These are phyloP conservation scores for Fusarium duplospermum DNA, from an alignment of 2,329 filamentous ascomycete genomes.

Conservation along the genomic window DNA sequence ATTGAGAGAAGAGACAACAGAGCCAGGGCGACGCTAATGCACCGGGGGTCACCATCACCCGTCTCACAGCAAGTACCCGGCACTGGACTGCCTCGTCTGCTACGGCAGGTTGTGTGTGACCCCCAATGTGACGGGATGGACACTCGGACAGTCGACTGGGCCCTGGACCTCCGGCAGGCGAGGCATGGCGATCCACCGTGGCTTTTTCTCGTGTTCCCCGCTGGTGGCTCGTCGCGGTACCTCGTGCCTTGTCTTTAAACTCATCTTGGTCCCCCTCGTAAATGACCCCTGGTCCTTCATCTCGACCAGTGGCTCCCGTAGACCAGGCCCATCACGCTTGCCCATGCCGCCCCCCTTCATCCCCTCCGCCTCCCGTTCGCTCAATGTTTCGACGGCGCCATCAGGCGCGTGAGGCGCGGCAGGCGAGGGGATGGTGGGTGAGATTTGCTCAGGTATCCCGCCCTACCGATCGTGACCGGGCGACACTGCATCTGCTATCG, in stretches of 20 bases:
- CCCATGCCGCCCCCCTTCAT: constrained; percentile 3
- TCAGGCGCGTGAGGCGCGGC: constrained; percentile 41
- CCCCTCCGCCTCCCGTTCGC: constrained; percentile 8
- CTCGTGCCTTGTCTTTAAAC: constrained; percentile 13
- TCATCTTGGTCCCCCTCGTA: constrained; percentile 14
- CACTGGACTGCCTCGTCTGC: constrained; percentile 25
- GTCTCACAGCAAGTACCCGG: constrained; percentile 38
- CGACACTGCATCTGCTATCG: constrained; percentile 30
- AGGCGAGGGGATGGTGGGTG: constrained; percentile 37
- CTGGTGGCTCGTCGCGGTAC: background rate
- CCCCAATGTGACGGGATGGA: constrained; percentile 14
- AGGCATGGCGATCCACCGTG: constrained; percentile 7
- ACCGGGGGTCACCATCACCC: constrained; percentile 17
- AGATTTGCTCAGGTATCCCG: constrained; percentile 39
- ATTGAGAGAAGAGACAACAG: constrained; percentile 46
- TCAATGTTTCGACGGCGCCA: constrained; percentile 23
- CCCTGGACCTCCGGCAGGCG: constrained; percentile 12
- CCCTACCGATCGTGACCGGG: constrained; percentile 34
- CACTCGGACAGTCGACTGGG: constrained; percentile 2
- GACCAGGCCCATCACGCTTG: background rate
- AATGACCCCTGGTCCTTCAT: constrained; percentile 18
- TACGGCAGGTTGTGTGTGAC: constrained; percentile 5
- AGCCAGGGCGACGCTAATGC: constrained; percentile 37
- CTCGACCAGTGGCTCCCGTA: constrained; percentile 14
- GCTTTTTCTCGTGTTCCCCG: constrained; percentile 5